phyloP scores from a whole-genome alignment of 78 protist genomes.

The Guillardia theta region DNA sequence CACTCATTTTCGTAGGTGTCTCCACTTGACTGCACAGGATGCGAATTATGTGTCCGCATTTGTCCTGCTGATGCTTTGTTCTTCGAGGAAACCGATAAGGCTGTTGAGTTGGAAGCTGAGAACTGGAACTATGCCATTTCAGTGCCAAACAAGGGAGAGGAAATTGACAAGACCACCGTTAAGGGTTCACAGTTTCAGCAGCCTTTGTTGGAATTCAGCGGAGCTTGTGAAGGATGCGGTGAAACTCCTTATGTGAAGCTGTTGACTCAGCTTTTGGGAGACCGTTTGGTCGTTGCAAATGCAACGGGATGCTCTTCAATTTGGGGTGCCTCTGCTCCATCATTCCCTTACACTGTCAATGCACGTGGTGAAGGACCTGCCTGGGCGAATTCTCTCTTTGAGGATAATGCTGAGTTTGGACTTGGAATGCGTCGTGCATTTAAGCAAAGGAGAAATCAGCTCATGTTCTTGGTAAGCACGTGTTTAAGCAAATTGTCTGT shows the following conservation, averaged over 20 bases:
- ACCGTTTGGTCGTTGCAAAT: conserved; percentile 74
- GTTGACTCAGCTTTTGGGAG: conserved; percentile 75
- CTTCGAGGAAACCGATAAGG: conserved; percentile 41
- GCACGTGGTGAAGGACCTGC: conserved; percentile 79
- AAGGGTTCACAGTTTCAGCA: conserved; percentile 67
- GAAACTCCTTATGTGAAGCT: conserved; percentile 78
- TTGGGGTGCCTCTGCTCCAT: conserved; percentile 64
- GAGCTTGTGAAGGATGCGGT: conserved; percentile 81
- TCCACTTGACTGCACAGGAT: conserved; percentile 73
- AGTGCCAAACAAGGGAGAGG: conserved; percentile 50
- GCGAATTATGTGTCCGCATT: conserved; percentile 61
- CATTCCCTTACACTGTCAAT: conserved; percentile 64
- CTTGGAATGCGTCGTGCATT: conserved; percentile 60
- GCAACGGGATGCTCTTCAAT: conserved; percentile 83
- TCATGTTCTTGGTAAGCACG: no score
- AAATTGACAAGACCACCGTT: conserved; percentile 48
- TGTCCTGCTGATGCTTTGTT: conserved; percentile 72
- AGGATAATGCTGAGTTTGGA: conserved; percentile 81
- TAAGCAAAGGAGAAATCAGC: background rate
- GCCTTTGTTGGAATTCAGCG: conserved; percentile 75
- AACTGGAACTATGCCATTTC: conserved; percentile 60
- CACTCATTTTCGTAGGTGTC: conserved; percentile 33
- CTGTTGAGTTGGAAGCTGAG: background rate
- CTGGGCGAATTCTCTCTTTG: conserved; percentile 82
- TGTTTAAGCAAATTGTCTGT: no score